phyloP scores from a whole-genome alignment of 129 eudicot genomes.

The Smallanthus sonchifolius region DNA sequence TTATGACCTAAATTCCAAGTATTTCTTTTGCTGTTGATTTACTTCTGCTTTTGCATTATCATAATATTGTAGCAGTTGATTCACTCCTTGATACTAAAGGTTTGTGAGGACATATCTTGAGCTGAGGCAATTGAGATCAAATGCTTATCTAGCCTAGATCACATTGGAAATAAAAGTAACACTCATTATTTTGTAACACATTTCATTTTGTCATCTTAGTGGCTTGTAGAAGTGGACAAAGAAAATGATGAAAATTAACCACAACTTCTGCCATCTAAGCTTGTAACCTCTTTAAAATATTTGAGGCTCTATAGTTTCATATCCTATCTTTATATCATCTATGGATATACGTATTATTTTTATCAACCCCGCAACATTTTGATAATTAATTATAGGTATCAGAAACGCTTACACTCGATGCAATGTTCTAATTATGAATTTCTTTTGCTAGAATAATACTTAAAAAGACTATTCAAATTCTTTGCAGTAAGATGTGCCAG shows the following conservation, averaged over 20 bases:
- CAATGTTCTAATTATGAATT: neutral
- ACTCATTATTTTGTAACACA: neutral
- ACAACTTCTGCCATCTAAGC: neutral
- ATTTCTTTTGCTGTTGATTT: neutral
- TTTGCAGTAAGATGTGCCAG: conserved; percentile 75
- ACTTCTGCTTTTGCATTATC: neutral
- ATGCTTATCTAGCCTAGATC: neutral
- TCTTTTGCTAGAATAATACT: conserved; percentile 4
- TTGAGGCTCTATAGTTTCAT: neutral
- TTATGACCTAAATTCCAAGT: neutral
- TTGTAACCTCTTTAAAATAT: neutral
- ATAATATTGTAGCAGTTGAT: neutral
- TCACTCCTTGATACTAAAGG: neutral
- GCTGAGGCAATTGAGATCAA: neutral
- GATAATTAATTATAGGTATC: conserved; percentile 2
- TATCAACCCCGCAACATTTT: neutral
- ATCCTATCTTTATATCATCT: neutral
- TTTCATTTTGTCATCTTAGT: neutral
- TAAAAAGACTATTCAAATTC: neutral
- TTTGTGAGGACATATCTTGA: neutral
- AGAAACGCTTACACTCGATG: neutral
- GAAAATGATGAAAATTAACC: neutral
- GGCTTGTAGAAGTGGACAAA: neutral
- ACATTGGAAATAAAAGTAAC: neutral
- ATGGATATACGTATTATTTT: neutral